Evolutionary conservation across 208 protist genomes (phyloP), one percentile per base, ranked within the genome.

Genomic region (Wallacemonas rigidus): DNA sequence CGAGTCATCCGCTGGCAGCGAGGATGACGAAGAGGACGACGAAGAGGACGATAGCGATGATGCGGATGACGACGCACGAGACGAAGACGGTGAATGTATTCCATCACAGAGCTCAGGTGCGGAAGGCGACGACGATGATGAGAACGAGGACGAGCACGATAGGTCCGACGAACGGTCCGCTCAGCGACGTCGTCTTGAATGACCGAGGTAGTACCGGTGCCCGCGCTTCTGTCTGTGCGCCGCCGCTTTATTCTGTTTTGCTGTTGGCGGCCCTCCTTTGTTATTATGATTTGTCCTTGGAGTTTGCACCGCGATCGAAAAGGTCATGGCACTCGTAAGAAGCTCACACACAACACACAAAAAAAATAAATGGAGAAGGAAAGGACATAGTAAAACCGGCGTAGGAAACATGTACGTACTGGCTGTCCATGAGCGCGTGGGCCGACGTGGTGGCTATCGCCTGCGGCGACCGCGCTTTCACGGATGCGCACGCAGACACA

Each of bases 81-180:
- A 26, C 26, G 26, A 26, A 26, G 26, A 26, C 26, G 26, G 26
- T 26, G 26, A 26, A 26, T 26, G 26, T 26, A 26, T 26, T 26
- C 26, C 53, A 50, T 50, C 45, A 12, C 45, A 50, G 45, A 12
- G 45, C 45, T 50, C 45, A 12, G 6, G 8, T 12, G 45, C 45
- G 45, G 12, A 50, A 14, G 45, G 12, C 45, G 77, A 51, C 15
- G 75, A 79, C 35, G 77, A 79, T 44, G 75, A 62, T 35, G 69
- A 36, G 6, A 64, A 47, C 72, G 58, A 63, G 2, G 61, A 61
- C 51, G 62, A 60, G 11, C 51, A 38, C 47, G 56, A 36, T 63
- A 43, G 54, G 44, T n/a, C 5, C 57, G 67, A 62, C 40, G 40
- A 5, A 6, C 61, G 62, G 35, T 6, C 17, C n/a, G 58, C 45